Evolutionary conservation across 768 basidiomycete species (phyloP), one percentile per base, ranked within the genome.

Genomic region (Phallus indusiatus): DNA sequence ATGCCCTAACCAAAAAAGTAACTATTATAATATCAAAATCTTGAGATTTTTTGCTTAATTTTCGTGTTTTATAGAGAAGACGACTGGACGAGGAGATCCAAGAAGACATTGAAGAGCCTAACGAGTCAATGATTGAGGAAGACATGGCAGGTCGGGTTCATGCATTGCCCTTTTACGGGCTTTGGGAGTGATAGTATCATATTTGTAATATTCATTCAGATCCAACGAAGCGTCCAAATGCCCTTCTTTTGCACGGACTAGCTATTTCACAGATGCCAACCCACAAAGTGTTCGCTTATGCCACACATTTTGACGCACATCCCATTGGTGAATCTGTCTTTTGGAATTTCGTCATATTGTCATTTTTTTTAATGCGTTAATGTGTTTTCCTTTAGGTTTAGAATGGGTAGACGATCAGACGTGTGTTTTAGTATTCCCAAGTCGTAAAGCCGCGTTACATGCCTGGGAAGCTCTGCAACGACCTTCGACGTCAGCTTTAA

Each of bases 351-450:
- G 18, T 52, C 1, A 2, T 35, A 18, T 14, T 33, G 7, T 42
- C 34, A 21, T 5, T 14, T 48, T 56, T 7, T 56, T 33, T n/a
- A n/a, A n/a, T n/a, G n/a, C n/a, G n/a, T 1, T 16, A 46, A 24
- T 18, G 7, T n/a, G n/a, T 28, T 33, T 16, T n/a, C 12, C 57
- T n/a, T n/a, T 51, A 62, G 90, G 79, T 8, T 73, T 93, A 8
- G 90, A 93, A 72, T 93, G 90, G 90, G 78, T 93, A 18, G 83
- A 90, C 68, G 90, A 93, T 71, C 84, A 75, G 21, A 90, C 86
- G 22, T 91, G 88, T 64, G 78, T 93, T 3, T 74, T 92, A 54
- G 85, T 93, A 47, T 93, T 90, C 67, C 71, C 78, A 33, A 52
- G 34, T 18, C 57, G 57, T n/a, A 59, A 59, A 24, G n/a, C 18